phyloP scores from a whole-genome alignment of 2,329 filamentous ascomycete species.

The Aspergillus pseudotamarii region DNA sequence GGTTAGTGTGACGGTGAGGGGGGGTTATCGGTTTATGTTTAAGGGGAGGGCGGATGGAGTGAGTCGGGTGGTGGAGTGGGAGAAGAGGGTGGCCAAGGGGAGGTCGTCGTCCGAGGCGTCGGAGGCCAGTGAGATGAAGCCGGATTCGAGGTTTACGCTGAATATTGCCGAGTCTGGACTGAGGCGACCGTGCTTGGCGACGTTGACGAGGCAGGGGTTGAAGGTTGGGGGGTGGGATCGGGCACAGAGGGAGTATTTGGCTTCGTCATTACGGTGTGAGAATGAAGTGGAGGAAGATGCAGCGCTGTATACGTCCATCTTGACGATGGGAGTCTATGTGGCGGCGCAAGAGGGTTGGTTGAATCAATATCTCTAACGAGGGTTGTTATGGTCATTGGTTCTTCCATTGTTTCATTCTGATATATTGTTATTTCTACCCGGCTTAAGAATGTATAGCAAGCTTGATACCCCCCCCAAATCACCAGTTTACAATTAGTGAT shows the following conservation, averaged over 20 bases:
- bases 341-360: constrained; percentile 33
- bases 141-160: constrained; percentile 16
- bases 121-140: not conserved
- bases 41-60: not conserved
- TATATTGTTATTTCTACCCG: constrained; percentile 3
- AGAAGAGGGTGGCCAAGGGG: not conserved
- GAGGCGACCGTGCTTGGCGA: constrained; percentile 19
- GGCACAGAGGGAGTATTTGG: constrained; percentile 27
- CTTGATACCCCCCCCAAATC: not conserved
- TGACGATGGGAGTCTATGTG: constrained; percentile 36
- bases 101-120: constrained; percentile 8
- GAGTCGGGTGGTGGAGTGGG: constrained; percentile 13
- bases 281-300: constrained; percentile 17
- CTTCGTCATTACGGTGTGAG: constrained; percentile 10
- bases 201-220: constrained; percentile 22
- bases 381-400: not conserved
- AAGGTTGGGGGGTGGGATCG: constrained; percentile 30
- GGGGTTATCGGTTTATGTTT: not conserved
- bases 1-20: not conserved
- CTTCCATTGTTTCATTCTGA: constrained; percentile 3
- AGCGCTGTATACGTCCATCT: constrained; percentile 32
- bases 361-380: not conserved
- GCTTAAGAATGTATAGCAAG: not conserved
- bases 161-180: constrained; percentile 8
- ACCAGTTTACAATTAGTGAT: not conserved